A percentile compares a stretch with the other conserved stretches of the same genome.
These are phyloP conservation scores for Datisca glomerata DNA, from an alignment of 306 rosid species.

Conservation along the genomic window DNA sequence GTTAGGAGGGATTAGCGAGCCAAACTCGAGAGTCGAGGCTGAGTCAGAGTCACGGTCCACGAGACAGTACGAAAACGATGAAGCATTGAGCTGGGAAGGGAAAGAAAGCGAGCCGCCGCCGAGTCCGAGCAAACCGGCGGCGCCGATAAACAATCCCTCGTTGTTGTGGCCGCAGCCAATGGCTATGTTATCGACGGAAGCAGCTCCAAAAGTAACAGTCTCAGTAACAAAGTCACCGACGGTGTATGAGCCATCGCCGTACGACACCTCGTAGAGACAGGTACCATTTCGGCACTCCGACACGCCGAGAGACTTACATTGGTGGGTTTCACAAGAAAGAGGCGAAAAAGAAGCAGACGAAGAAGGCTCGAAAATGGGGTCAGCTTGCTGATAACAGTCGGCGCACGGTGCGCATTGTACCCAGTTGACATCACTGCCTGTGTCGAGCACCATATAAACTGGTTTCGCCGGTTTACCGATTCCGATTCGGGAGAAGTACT, in stretches of 20 bases:
- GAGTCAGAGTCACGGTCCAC: conserved; percentile 82
- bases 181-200: conserved; percentile 30
- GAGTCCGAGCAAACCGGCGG: conserved; percentile 80
- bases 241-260: conserved; percentile 93
- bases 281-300: conserved; percentile 63
- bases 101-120: conserved; percentile 77
- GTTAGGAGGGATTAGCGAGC: conserved; percentile 32
- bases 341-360: conserved; percentile 43
- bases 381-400: conserved; percentile 73
- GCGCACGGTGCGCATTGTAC: conserved; percentile 89
- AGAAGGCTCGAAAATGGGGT: conserved; percentile 68
- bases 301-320: conserved; percentile 56
- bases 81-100: conserved; percentile 60
- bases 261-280: conserved; percentile 79
- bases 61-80: conserved; percentile 70
- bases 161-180: conserved; percentile 85
- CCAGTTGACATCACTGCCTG: conserved; percentile 97
- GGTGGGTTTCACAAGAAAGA: conserved; percentile 39
- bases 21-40: conserved; percentile 63
- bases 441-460: conserved; percentile 72
- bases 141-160: conserved; percentile 76
- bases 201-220: conserved; percentile 46
- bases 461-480: conserved; percentile 66
- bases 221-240: conserved; percentile 75
- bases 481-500: conserved; percentile 80